These are phyloP conservation scores for Exophiala xenobiotica DNA, from an alignment of 2,329 filamentous ascomycete species.

Conservation along the genomic window DNA sequence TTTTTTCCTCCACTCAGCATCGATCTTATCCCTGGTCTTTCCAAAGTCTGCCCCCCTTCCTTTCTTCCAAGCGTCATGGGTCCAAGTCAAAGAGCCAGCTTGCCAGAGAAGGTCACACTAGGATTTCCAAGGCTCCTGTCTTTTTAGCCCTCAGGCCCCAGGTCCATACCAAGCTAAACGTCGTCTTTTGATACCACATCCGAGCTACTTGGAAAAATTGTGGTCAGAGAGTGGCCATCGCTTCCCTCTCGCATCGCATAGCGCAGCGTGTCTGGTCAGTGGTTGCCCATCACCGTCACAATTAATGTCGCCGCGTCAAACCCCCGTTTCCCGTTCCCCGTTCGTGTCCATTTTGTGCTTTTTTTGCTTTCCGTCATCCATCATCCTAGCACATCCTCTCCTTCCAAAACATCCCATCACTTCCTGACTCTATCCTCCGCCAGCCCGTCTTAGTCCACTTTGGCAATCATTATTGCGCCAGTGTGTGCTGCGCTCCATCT, in stretches of 20 bases:
- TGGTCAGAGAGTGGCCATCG: conserved; percentile 4
- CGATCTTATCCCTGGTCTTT: background rate
- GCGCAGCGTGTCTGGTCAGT: background rate
- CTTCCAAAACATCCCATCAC: conserved; percentile 27
- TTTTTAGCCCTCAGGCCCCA: background rate
- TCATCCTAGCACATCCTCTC: conserved; percentile 28
- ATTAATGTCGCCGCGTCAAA: conserved; percentile 4
- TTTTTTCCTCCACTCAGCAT: conserved; percentile 2
- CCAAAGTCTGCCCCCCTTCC: background rate
- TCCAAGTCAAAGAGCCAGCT: background rate
- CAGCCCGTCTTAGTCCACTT: conserved; percentile 31
- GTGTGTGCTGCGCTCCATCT: conserved; percentile 23
- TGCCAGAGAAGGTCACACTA: background rate
- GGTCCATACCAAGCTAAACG: conserved; percentile 3
- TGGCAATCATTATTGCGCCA: conserved; percentile 29
- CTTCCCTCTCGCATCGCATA: conserved; percentile 1
- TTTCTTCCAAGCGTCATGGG: conserved; percentile 2
- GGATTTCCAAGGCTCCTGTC: background rate
- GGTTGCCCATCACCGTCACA: conserved; percentile 4
- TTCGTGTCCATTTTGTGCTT: conserved; percentile 11
- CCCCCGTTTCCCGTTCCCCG: conserved; percentile 23
- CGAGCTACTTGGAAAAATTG: conserved; percentile 6
- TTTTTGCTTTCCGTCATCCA: conserved; percentile 16
- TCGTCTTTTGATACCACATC: background rate
- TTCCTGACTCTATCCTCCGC: conserved; percentile 19